Evolutionary conservation across 768 basidiomycete genomes (phyloP).

Genomic region (Boletus tomentosulus): DNA sequence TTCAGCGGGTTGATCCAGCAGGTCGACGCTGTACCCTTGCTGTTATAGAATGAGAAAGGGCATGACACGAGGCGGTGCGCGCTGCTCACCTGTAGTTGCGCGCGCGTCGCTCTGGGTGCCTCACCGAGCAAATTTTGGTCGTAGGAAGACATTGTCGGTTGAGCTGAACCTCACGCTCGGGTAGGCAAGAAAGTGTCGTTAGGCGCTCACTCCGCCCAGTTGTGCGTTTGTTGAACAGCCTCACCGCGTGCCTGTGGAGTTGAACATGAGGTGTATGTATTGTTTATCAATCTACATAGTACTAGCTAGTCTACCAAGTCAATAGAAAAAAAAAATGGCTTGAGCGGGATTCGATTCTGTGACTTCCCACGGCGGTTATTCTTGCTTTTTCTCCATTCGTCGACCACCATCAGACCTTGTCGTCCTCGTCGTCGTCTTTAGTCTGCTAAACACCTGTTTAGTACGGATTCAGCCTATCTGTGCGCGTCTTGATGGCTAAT

Average conservation of each 20-base stretch:
- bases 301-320: too few species aligned
- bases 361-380: constrained; percentile 15
- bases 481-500: constrained; percentile 6
- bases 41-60: constrained; percentile 15
- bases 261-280: too few species aligned
- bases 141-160: constrained; percentile 30
- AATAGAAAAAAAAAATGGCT: neutral
- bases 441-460: neutral
- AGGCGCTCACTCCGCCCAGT: constrained; percentile 14
- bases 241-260: constrained; percentile 14
- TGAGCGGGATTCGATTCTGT: neutral
- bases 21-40: constrained; percentile 54
- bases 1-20: constrained; percentile 28
- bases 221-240: constrained; percentile 20
- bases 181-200: neutral
- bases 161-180: neutral
- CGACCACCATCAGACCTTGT: neutral
- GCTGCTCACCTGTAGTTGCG: constrained; percentile 40
- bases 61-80: constrained; percentile 11
- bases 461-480: neutral
- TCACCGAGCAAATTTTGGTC: constrained; percentile 38
- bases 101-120: constrained; percentile 40
- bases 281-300: too few species aligned
- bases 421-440: neutral
- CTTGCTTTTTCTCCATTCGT: constrained; percentile 1